Evolutionary conservation across 2,329 filamentous ascomycete genomes (phyloP).

Genomic region (Hypoxylon sp.): DNA sequence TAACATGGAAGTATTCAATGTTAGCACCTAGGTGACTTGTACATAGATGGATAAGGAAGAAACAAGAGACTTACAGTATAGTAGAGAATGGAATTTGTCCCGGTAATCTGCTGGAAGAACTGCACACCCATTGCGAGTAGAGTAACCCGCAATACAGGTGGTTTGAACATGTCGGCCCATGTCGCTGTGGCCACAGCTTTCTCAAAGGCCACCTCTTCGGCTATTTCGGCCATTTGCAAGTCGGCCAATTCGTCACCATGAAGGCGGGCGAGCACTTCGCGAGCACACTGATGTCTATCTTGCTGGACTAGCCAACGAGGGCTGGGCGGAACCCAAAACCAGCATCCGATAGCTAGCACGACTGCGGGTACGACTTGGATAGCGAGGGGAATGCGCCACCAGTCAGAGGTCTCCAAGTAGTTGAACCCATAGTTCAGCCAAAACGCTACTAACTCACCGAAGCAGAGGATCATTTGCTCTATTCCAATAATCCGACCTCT

Average conservation of each 20-base stretch:
- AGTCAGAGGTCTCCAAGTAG: slow-evolving; percentile 35
- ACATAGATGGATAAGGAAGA: not conserved
- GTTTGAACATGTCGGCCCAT: slow-evolving; percentile 52
- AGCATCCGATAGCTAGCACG: slow-evolving; percentile 51
- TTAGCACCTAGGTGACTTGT: not conserved
- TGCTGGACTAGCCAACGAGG: slow-evolving; percentile 50
- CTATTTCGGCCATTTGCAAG: slow-evolving; percentile 65
- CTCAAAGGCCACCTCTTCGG: slow-evolving; percentile 47
- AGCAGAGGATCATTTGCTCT: slow-evolving; percentile 46
- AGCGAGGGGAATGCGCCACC: slow-evolving; percentile 55
- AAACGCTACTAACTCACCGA: slow-evolving; percentile 42
- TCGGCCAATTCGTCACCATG: slow-evolving; percentile 58
- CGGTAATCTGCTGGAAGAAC: slow-evolving; percentile 52
- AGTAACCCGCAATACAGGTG: slow-evolving; percentile 51
- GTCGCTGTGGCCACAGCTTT: slow-evolving; percentile 40
- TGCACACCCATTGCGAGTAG: slow-evolving; percentile 52
- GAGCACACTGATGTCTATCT: slow-evolving; percentile 48
- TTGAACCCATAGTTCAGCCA: slow-evolving; percentile 44
- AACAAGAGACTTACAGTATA: slow-evolving; percentile 45
- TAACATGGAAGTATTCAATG: slow-evolving; percentile 16
- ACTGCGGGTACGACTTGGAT: slow-evolving; percentile 55
- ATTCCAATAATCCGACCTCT: slow-evolving; percentile 46
- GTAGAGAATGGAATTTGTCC: slow-evolving; percentile 53
- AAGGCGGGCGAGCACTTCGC: slow-evolving; percentile 48
- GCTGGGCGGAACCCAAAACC: slow-evolving; percentile 49